phyloP scores from a whole-genome alignment of 345 rosid species.

The Eucalyptus cloeziana region DNA sequence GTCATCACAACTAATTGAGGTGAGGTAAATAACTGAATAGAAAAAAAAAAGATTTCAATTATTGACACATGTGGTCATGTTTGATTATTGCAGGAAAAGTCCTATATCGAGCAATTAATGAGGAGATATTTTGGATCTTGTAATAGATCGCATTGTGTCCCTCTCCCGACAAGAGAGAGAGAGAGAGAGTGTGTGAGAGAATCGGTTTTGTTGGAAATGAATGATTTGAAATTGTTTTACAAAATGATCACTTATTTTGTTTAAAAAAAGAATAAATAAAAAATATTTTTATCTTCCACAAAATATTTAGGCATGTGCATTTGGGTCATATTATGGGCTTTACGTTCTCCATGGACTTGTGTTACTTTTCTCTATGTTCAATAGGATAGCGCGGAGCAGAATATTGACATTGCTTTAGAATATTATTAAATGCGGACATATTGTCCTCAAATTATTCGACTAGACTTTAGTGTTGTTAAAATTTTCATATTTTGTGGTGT shows the following conservation, averaged over 20 bases:
- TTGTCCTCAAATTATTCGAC: too few species aligned
- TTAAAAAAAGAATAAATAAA: too few species aligned
- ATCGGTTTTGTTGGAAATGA: accelerated
- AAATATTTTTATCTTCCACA: not conserved
- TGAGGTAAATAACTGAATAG: not conserved
- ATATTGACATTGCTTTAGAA: not conserved
- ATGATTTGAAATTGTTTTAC: accelerated
- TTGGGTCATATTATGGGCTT: not conserved
- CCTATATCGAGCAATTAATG: accelerated
- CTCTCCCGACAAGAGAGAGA: too few species aligned
- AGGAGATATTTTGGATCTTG: too few species aligned
- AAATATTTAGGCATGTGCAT: not conserved
- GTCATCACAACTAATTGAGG: not conserved
- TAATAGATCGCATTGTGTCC: accelerated
- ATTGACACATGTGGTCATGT: accelerated
- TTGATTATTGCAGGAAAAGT: not conserved
- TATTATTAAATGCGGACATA: not conserved
- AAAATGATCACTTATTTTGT: too few species aligned
- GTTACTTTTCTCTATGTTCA: not conserved
- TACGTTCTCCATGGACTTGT: not conserved
- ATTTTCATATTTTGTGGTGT: not conserved
- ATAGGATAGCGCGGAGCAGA: accelerated
- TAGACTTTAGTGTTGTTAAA: not conserved
- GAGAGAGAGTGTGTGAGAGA: too few species aligned
- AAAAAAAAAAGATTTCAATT: not conserved